A percentile compares a stretch with the other conserved stretches of the same genome.
These are phyloP conservation scores for Talaromyces pinophilus DNA, from an alignment of 2,329 filamentous ascomycete genomes.

Conservation along the genomic window DNA sequence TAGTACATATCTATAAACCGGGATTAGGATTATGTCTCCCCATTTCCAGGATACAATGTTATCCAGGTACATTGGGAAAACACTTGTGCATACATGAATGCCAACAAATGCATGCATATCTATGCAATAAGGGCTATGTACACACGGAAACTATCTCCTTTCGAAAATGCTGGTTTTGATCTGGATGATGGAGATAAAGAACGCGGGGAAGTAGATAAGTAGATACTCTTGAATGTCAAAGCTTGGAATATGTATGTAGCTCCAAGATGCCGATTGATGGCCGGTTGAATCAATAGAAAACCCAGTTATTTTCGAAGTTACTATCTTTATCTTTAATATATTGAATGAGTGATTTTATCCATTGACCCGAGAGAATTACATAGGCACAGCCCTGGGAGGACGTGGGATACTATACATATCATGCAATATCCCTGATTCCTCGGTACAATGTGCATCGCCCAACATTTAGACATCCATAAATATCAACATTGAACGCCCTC, in stretches of 20 bases:
- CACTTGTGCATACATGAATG: not conserved
- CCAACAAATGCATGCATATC: conserved; percentile 1
- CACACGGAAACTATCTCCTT: not conserved
- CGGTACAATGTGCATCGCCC: not conserved
- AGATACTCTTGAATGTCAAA: no score
- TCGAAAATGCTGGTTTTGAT: not conserved
- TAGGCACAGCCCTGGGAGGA: not conserved
- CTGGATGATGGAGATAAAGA: not conserved
- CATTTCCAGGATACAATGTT: not conserved
- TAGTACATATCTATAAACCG: not conserved
- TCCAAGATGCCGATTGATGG: not conserved
- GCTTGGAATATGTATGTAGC: not conserved
- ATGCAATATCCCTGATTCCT: not conserved
- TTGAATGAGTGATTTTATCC: not conserved
- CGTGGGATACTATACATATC: not conserved
- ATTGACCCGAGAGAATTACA: not conserved
- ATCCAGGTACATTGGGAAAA: not conserved
- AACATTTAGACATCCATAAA: not conserved
- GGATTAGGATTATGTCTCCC: not conserved
- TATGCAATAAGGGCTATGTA: not conserved
- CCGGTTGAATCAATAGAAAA: not conserved
- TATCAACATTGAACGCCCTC: not conserved
- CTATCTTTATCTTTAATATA: not conserved
- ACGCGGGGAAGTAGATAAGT: not conserved
- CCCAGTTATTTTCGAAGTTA: not conserved